These are phyloP conservation scores for Carex arenaria DNA, from an alignment of 202 grass and related monocot genomes.

Conservation along the genomic window DNA sequence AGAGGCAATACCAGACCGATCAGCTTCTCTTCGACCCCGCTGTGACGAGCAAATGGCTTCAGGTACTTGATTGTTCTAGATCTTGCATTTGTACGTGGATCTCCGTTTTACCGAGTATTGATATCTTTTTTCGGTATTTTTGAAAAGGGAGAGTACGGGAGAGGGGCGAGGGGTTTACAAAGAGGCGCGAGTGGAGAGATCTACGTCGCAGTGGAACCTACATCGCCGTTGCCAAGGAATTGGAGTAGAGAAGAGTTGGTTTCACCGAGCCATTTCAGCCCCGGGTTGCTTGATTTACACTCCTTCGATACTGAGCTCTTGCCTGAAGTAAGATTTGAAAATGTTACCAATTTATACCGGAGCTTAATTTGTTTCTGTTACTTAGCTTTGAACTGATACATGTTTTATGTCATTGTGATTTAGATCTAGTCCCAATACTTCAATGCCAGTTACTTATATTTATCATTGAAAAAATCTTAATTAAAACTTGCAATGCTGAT, in stretches of 20 bases:
- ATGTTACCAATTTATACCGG: not conserved
- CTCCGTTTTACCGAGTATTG: not conserved
- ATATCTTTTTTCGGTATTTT: not conserved
- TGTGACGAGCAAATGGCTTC: conserved; percentile 39
- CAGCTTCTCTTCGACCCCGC: conserved; percentile 66
- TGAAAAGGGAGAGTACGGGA: conserved; percentile 32
- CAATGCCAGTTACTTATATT: not conserved
- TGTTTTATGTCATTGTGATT: not conserved
- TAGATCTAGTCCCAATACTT: not conserved
- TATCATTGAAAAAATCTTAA: conserved; percentile 16
- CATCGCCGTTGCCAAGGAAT: conserved; percentile 41
- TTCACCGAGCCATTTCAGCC: conserved; percentile 65
- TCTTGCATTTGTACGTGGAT: conserved; percentile 41
- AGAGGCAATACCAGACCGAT: conserved; percentile 61
- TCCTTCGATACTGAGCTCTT: conserved; percentile 90
- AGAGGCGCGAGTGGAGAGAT: conserved; percentile 69
- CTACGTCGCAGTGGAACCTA: conserved; percentile 54
- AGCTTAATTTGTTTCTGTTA: conserved; percentile 6
- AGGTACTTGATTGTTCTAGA: conserved; percentile 27
- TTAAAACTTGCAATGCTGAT: not conserved
- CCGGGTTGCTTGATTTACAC: conserved; percentile 90
- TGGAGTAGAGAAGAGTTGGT: conserved; percentile 46
- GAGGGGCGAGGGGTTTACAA: conserved; percentile 37
- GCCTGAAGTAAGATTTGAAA: conserved; percentile 54
- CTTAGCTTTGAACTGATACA: not conserved